Evolutionary conservation across 441 rosid species (phyloP), one percentile per base, ranked within the genome.

Genomic region (Erodium texanum): DNA sequence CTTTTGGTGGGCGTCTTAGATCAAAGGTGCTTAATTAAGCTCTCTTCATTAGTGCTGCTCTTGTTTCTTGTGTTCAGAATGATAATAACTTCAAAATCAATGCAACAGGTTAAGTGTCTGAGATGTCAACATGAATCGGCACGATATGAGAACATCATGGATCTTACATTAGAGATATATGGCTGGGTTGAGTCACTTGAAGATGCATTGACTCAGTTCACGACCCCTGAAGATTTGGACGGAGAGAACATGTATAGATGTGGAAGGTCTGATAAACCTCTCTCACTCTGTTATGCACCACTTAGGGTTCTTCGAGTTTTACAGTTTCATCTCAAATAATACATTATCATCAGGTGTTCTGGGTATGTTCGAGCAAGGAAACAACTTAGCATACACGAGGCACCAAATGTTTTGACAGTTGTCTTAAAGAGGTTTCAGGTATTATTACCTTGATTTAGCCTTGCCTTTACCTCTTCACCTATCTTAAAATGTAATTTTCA

Each of bases 221-320:
- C 97, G 34, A 83, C 82, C 43, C 82, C 89, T 12, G 95, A 90
- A 80, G 89, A 88, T 72, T 82, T 90, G 70, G 97, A 90, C 69
- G 97, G 97, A 67, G 97, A 90, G 73, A 90, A 90, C 77, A 90
- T 85, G 95, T 90, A 88, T 45, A 76, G 89, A 86, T 90, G 97
- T 80, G 88, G 86, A 84, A 90, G 95, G 97, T 90, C 34, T 68
- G 81, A 70, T 73, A n/a, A 36, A 45, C 16, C n/a, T n/a, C n/a
- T n/a, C n/a, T n/a, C n/a, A n/a, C n/a, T n/a, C n/a, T n/a, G n/a
- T n/a, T n/a, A n/a, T n/a, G n/a, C n/a, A n/a, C n/a, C n/a, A n/a
- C n/a, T n/a, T n/a, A n/a, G 3, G 32, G 65, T 62, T 11, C 22
- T 9, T 56, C 12, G 1, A 56, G 24, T 5, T 56, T 5, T 56